Evolutionary conservation across 1,139 yeast genomes (phyloP).

Genomic region (Kazachstania sp.): DNA sequence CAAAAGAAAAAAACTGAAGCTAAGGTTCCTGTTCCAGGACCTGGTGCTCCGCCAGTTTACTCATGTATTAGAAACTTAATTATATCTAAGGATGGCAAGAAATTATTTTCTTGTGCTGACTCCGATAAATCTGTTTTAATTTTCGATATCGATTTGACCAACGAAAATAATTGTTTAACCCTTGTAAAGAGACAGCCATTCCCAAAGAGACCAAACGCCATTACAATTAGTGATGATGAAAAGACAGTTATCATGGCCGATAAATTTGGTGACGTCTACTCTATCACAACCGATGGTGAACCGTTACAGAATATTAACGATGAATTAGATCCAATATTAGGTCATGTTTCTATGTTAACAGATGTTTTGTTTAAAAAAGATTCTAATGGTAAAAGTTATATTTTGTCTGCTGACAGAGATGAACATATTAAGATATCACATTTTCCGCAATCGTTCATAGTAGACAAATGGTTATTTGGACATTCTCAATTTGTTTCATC

Average conservation of each 20-base stretch:
- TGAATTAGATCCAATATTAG: conserved; percentile 56
- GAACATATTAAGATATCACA: conserved; percentile 89
- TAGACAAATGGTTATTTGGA: conserved; percentile 80
- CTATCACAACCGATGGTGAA: conserved; percentile 36
- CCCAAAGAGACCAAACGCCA: conserved; percentile 84
- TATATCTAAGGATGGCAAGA: conserved; percentile 45
- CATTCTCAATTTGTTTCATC: conserved; percentile 75
- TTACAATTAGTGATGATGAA: conserved; percentile 50
- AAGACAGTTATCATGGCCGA: conserved; percentile 67
- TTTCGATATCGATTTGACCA: conserved; percentile 37
- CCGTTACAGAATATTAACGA: conserved; percentile 21
- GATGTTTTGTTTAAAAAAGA: conserved; percentile 47
- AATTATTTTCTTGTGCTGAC: conserved; percentile 65
- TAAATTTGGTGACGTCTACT: conserved; percentile 92
- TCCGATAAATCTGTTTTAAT: conserved; percentile 75
- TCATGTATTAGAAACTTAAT: conserved; percentile 57
- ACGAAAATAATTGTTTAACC: conserved; percentile 34
- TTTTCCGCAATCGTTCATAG: conserved; percentile 69
- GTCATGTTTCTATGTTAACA: conserved; percentile 95
- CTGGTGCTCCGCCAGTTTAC: conserved; percentile 58
- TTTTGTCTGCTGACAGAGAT: conserved; percentile 86
- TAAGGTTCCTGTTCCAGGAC: conserved; percentile 54
- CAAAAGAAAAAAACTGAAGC: conserved; percentile 36
- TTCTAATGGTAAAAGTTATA: conserved; percentile 37
- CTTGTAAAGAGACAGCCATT: conserved; percentile 63